These are phyloP conservation scores for Septoria petroselini DNA, from an alignment of 2,329 filamentous ascomycete genomes.

Conservation along the genomic window DNA sequence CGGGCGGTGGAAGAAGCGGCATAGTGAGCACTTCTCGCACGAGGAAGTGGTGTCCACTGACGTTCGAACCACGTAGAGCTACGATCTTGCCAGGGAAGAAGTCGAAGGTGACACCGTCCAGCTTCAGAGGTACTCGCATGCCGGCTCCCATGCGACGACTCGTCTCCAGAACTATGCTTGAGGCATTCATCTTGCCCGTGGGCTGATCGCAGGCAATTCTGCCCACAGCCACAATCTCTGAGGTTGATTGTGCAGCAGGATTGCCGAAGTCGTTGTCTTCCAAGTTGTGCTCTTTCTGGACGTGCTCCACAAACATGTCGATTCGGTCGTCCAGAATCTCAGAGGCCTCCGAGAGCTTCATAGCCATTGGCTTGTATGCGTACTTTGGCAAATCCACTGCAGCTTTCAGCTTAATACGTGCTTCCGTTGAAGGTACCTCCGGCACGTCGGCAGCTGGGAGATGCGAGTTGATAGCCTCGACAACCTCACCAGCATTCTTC, in stretches of 20 bases:
- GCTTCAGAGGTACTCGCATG: slow-evolving; percentile 72
- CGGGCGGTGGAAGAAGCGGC: slow-evolving; percentile 71
- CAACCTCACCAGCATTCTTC: slow-evolving; percentile 71
- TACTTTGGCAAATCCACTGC: slow-evolving; percentile 89
- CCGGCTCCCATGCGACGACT: slow-evolving; percentile 81
- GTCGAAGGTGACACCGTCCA: slow-evolving; percentile 69
- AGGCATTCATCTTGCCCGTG: slow-evolving; percentile 82
- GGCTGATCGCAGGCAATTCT: slow-evolving; percentile 82
- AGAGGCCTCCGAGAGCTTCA: slow-evolving; percentile 89
- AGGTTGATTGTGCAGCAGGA: slow-evolving; percentile 78
- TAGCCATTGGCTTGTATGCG: slow-evolving; percentile 84
- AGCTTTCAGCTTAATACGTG: slow-evolving; percentile 79
- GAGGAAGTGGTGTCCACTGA: slow-evolving; percentile 77
- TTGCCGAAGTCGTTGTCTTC: slow-evolving; percentile 83
- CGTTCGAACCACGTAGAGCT: slow-evolving; percentile 80
- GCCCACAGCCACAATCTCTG: slow-evolving; percentile 84
- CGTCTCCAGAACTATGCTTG: slow-evolving; percentile 83
- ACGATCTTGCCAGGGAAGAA: slow-evolving; percentile 96
- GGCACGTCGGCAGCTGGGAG: slow-evolving; percentile 55
- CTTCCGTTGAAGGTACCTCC: slow-evolving; percentile 60
- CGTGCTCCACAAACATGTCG: slow-evolving; percentile 75
- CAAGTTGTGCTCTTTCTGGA: slow-evolving; percentile 70
- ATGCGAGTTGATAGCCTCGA: slow-evolving; percentile 80
- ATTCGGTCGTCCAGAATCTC: slow-evolving; percentile 94
- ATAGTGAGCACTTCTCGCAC: slow-evolving; percentile 72